Conservation (phyloP, 768 basidiomycete genomes). For the Boletellus emodensis region DNA sequence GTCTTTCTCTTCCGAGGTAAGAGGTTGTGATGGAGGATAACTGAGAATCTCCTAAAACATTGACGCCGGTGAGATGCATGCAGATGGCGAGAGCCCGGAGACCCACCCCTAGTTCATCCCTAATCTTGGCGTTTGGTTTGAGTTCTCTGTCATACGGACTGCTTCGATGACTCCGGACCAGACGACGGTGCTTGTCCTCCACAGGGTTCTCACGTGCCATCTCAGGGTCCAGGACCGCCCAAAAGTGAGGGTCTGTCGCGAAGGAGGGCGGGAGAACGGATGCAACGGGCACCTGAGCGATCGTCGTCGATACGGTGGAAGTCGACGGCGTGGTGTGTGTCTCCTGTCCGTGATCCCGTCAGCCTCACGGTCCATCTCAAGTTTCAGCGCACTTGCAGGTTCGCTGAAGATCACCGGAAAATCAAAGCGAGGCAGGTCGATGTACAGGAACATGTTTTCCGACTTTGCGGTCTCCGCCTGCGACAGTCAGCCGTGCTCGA, state of each 20-base stretch:
- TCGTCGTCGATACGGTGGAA: conserved; percentile 39
- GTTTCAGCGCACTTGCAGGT: conserved; percentile 46
- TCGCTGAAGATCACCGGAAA: conserved; percentile 97
- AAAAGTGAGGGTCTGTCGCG: conserved; percentile 66
- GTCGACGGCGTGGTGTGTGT: conserved; percentile 37
- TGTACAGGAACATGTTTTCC: conserved; percentile 91
- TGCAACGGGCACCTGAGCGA: conserved; percentile 37
- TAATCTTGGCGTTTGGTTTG: conserved; percentile 93
- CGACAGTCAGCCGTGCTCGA: not conserved
- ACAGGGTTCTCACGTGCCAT: conserved; percentile 91
- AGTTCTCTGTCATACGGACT: conserved; percentile 93
- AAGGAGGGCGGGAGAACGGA: conserved; percentile 47
- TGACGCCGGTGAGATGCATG: not conserved
- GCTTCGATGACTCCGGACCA: conserved; percentile 92
- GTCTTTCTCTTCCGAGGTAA: conserved; percentile 92
- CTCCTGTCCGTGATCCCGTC: conserved; percentile 32
- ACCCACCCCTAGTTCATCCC: conserved; percentile 87
- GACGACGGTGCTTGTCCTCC: conserved; percentile 91
- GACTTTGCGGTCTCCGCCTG: conserved; percentile 91
- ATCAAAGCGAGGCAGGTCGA: conserved; percentile 94
- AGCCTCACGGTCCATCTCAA: not conserved
- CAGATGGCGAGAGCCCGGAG: not conserved
- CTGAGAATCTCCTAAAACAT: conserved; percentile 74
- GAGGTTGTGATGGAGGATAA: conserved; percentile 82
- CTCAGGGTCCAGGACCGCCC: conserved; percentile 91